Evolutionary conservation across 305 asterid species (phyloP).

Genomic region (Fraxinus platypoda): DNA sequence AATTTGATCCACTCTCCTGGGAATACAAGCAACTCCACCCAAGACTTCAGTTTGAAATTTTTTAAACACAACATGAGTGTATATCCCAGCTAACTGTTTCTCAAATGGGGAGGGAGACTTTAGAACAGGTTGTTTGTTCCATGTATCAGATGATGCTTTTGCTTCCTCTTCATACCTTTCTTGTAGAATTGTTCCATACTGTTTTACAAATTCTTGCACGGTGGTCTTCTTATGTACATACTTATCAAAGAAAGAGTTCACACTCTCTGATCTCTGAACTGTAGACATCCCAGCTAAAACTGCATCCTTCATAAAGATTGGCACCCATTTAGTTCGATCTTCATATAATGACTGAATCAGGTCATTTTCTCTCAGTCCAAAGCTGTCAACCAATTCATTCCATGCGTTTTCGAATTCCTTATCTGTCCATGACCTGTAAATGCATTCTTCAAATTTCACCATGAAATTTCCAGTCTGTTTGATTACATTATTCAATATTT

Average conservation of each 20-base stretch:
- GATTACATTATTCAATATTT: constrained; percentile 57
- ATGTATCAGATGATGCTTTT: constrained; percentile 81
- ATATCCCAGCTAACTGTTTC: constrained; percentile 73
- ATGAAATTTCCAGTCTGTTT: constrained; percentile 69
- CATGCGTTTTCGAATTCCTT: constrained; percentile 87
- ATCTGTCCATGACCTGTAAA: constrained; percentile 72
- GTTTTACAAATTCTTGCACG: constrained; percentile 75
- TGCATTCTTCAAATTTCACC: constrained; percentile 68
- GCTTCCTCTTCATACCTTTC: constrained; percentile 96
- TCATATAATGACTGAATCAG: constrained; percentile 63
- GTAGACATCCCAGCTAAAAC: constrained; percentile 88
- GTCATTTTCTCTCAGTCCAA: constrained; percentile 72
- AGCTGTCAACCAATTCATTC: constrained; percentile 70
- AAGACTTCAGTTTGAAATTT: constrained; percentile 87
- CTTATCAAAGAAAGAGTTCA: constrained; percentile 87
- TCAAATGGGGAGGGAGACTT: constrained; percentile 98
- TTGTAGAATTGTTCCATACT: constrained; percentile 69
- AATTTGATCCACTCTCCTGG: constrained; percentile 63
- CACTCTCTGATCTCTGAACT: constrained; percentile 77
- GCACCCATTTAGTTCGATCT: constrained; percentile 82
- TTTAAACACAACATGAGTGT: constrained; percentile 72
- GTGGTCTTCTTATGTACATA: constrained; percentile 87
- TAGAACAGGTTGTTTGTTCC: constrained; percentile 80
- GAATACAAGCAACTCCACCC: constrained; percentile 94
- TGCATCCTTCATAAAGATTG: constrained; percentile 57